phyloP scores from a whole-genome alignment of 768 basidiomycete species.

The Tremella mesenterica region DNA sequence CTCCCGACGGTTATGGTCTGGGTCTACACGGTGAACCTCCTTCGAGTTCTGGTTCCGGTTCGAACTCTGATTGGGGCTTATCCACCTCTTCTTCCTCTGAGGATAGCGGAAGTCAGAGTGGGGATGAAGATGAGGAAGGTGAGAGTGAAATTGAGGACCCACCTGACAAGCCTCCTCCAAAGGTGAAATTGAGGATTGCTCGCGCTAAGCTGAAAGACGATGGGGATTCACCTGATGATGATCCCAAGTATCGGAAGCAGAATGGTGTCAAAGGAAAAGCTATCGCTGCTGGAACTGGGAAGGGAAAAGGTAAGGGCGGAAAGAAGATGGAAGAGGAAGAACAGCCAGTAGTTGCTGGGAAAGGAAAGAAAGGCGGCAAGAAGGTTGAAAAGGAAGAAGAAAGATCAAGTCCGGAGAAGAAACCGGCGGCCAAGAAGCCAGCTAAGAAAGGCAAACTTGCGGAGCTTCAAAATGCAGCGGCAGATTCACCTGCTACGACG shows the following conservation, averaged over 20 bases:
- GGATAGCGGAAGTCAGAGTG: background rate
- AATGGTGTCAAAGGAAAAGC: background rate
- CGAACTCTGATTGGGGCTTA: too few species aligned
- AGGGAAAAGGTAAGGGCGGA: background rate
- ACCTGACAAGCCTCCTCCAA: background rate
- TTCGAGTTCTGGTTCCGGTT: background rate
- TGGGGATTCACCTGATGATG: background rate
- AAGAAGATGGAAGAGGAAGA: background rate
- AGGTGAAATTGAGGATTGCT: background rate
- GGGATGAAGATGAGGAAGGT: background rate
- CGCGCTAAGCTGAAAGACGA: background rate
- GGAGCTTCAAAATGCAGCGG: background rate
- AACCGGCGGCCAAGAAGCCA: conserved; percentile 4
- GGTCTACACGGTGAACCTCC: background rate
- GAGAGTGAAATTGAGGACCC: background rate
- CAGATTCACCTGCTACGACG: conserved; percentile 6
- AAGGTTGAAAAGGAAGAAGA: background rate
- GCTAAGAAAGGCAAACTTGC: conserved; percentile 11
- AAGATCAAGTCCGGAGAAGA: background rate
- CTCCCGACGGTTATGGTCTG: background rate
- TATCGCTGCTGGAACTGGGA: background rate
- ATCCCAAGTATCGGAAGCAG: background rate
- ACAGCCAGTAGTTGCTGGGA: background rate
- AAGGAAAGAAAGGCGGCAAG: background rate
- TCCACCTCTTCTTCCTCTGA: background rate